phyloP scores from a whole-genome alignment of 2,329 filamentous ascomycete species.

The Cladosporium phlei region DNA sequence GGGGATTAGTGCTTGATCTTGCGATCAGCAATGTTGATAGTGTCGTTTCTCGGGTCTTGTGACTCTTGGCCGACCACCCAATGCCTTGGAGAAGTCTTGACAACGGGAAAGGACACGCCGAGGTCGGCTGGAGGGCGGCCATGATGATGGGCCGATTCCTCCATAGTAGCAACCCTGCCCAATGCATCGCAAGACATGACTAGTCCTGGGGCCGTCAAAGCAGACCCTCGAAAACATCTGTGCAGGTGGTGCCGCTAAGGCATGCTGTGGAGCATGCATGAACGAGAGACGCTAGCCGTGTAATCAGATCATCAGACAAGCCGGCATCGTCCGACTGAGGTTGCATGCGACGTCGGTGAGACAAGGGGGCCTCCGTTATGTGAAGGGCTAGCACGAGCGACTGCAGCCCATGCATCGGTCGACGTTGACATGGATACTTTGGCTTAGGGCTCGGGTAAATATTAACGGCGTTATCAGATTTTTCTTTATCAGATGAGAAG shows the following conservation, averaged over 20 bases:
- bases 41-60: too few relatives aligned
- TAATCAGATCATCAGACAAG: conserved; percentile 13
- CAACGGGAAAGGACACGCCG: conserved; percentile 3
- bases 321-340: conserved; percentile 6
- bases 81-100: conserved; percentile 9
- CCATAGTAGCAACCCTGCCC: background rate
- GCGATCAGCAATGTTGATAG: conserved; percentile 1
- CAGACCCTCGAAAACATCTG: conserved; percentile 8
- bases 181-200: conserved; percentile 10
- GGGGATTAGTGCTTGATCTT: conserved; percentile 1
- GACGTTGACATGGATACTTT: background rate
- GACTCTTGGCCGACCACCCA: background rate
- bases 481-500: conserved; percentile 11
- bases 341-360: conserved; percentile 7
- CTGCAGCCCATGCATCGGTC: background rate
- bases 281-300: conserved; percentile 1
- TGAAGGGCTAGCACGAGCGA: conserved; percentile 6
- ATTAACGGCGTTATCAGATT: background rate
- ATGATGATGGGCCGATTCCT: conserved; percentile 9
- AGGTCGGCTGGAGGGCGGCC: conserved; percentile 10
- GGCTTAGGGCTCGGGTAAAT: conserved; percentile 4
- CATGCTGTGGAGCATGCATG: conserved; percentile 5
- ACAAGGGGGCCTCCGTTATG: background rate
- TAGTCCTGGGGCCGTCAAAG: conserved; percentile 6
- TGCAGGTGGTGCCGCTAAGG: conserved; percentile 1